Base-by-base conservation (phyloP, 495 filamentous ascomycete species). In the Neurospora intermedia region DNA sequence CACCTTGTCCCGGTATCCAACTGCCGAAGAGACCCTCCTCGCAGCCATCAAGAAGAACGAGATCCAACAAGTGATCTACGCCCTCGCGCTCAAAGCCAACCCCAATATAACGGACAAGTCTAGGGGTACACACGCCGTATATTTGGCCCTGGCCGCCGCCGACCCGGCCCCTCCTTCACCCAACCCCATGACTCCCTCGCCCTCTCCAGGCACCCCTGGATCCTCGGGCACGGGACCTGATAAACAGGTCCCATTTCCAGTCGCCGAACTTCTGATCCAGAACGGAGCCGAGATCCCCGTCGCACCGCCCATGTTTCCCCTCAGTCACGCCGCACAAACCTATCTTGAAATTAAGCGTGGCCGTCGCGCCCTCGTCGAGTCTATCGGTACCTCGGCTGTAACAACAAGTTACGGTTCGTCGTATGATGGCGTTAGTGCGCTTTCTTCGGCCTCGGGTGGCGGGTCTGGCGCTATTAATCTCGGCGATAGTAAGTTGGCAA, bases 11-110 rank as follows among this genome's bases (percentile, higher is more conserved):
- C 89, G 91, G 20, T 96, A 92, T 77, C 85, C 88, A 5, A 93
- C 91, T 0, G 85, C 96, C 0, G 93, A 98, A 71, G 96, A 99
- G 77, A 93, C 91, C 0, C 90, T 99, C 8, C 84, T 99, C n/a
- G 93, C 94, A 1, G 93, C 92, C 9, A 93, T 97, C 82, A 98
- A 97, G 84, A 91, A 89, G 75, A 97, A 97, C 80, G 94, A 99
- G 75, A 91, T 98, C 43, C 91, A 94, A 72, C 91, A 93, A 72
- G 93, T 96, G 13, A 89, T 98, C 27, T 95, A 98, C 76, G 96
- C 94, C 23, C 87, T 99, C 38, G 93, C 96, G 4, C 85, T 98
- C 18, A 87, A 89, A 42, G 96, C 93, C 43, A 97, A 94, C 76
- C 93, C 95, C 20, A 98, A 98, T 77, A 86, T 92, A 5, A 82